A percentile compares a stretch with the other conserved stretches of the same genome.
These are phyloP conservation scores for Penicillium bovifimosum DNA, from an alignment of 495 filamentous ascomycete species.

Conservation along the genomic window DNA sequence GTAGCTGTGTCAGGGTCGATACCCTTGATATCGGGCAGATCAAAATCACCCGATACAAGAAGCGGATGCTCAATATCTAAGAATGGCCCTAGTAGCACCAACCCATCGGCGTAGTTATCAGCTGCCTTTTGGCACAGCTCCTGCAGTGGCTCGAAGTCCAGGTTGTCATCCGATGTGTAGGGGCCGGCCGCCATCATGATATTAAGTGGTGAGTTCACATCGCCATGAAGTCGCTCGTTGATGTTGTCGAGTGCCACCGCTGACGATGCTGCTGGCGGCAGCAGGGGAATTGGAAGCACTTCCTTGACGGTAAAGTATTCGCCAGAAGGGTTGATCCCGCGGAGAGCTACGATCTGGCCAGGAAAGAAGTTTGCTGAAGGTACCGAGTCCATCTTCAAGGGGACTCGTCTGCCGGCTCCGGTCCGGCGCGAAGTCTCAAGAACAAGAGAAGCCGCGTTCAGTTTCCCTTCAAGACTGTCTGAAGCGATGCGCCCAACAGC, in stretches of 20 bases:
- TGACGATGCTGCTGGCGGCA: slow-evolving; percentile 62
- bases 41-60: slow-evolving; percentile 84
- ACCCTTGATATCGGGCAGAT: slow-evolving; percentile 67
- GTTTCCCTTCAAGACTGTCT: slow-evolving; percentile 73
- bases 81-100: slow-evolving; percentile 82
- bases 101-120: slow-evolving; percentile 67
- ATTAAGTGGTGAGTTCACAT: slow-evolving; percentile 60
- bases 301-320: slow-evolving; percentile 77
- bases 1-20: slow-evolving; percentile 71
- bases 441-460: slow-evolving; percentile 77
- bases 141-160: slow-evolving; percentile 80
- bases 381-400: slow-evolving; percentile 66
- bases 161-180: slow-evolving; percentile 85
- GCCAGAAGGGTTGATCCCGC: slow-evolving; percentile 81
- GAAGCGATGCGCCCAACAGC: slow-evolving; percentile 88
- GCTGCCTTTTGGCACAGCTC: slow-evolving; percentile 73
- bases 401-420: slow-evolving; percentile 74
- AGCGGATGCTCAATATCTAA: slow-evolving; percentile 86
- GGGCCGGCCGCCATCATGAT: slow-evolving; percentile 77
- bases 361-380: slow-evolving; percentile 81
- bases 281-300: slow-evolving; percentile 64
- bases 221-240: slow-evolving; percentile 59
- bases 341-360: slow-evolving; percentile 84
- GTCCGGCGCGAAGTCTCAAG: slow-evolving; percentile 83
- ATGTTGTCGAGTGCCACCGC: slow-evolving; percentile 54